A percentile compares a stretch with the other conserved stretches of the same genome.
phyloP scores from a whole-genome alignment of 108 stramenopile species.

The Schizochytrium sp. region DNA sequence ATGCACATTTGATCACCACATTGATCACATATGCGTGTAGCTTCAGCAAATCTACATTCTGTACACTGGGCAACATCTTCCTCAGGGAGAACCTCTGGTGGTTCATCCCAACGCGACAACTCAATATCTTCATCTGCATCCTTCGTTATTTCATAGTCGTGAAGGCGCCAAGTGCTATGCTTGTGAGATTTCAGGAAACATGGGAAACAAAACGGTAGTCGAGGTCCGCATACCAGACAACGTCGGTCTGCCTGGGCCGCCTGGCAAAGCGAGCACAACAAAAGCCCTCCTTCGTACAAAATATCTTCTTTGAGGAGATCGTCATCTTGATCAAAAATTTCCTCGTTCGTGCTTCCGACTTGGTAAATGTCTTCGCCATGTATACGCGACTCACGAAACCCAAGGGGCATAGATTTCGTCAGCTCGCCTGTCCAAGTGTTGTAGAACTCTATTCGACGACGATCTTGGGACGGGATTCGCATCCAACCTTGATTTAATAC shows the following conservation, averaged over 20 bases:
- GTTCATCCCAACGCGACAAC: not conserved
- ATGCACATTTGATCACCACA: constrained; percentile 58
- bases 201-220: not conserved
- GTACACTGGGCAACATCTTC: constrained; percentile 17
- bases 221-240: constrained; percentile 33
- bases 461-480: constrained; percentile 25
- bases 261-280: not conserved
- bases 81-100: not conserved
- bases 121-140: constrained; percentile 48
- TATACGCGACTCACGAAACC: not conserved
- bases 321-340: not conserved
- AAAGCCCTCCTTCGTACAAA: not conserved
- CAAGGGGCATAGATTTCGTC: not conserved
- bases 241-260: constrained; percentile 7
- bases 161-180: not conserved
- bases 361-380: not conserved
- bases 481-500: constrained; percentile 17
- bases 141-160: not conserved
- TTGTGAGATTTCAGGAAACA: constrained; percentile 22
- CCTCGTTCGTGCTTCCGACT: not conserved
- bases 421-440: constrained; percentile 47
- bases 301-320: not conserved
- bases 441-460: constrained; percentile 20
- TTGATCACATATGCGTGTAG: constrained; percentile 20
- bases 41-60: constrained; percentile 2